phyloP scores from a whole-genome alignment of 305 asterid genomes.

The Solanum hybrid region DNA sequence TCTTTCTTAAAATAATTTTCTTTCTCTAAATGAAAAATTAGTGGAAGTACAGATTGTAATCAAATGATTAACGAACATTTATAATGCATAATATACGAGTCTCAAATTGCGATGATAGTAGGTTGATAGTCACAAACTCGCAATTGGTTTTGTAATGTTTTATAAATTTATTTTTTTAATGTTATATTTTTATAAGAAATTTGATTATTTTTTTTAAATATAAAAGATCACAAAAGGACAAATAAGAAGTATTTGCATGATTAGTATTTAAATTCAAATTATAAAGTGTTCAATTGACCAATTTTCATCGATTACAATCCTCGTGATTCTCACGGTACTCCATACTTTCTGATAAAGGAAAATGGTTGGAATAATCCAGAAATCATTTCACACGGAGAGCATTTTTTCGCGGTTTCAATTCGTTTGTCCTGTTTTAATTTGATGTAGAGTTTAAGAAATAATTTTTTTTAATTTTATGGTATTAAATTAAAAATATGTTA shows the following conservation, averaged over 20 bases:
- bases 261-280: background rate
- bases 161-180: background rate
- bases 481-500: background rate
- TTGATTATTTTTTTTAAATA: background rate
- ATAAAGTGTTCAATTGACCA: background rate
- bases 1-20: background rate
- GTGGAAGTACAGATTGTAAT: background rate
- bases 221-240: background rate
- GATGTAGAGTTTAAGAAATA: background rate
- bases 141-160: background rate
- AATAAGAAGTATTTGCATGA: background rate
- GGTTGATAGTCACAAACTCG: background rate
- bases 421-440: background rate
- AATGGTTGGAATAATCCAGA: background rate
- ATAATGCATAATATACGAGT: background rate
- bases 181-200: background rate
- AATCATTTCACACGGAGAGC: background rate
- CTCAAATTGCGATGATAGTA: background rate
- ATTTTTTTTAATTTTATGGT: background rate
- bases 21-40: background rate
- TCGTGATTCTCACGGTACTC: background rate
- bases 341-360: background rate
- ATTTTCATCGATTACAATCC: background rate
- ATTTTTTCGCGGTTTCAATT: background rate
- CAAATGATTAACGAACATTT: background rate